These are phyloP conservation scores for Phytophthora brassicae DNA, from an alignment of 352 stramenopile species.

Conservation along the genomic window DNA sequence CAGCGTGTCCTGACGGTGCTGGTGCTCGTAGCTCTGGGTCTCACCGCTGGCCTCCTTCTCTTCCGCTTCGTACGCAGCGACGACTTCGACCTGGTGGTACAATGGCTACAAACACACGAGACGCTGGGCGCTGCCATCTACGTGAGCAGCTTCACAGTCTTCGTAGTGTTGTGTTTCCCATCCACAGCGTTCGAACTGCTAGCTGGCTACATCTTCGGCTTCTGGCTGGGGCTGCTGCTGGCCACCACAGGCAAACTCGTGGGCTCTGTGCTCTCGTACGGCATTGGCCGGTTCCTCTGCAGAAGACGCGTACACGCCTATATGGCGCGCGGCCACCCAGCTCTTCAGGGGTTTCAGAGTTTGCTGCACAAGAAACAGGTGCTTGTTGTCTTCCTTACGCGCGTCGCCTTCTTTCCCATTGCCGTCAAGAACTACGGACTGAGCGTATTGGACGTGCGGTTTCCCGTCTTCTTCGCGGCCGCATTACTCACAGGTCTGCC, in stretches of 20 bases:
- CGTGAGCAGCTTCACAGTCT: slow-evolving; percentile 43
- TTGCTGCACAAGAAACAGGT: slow-evolving; percentile 60
- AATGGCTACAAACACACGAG: slow-evolving; percentile 54
- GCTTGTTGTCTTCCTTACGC: slow-evolving; percentile 80
- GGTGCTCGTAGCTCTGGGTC: slow-evolving; percentile 17
- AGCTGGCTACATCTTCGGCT: slow-evolving; percentile 78
- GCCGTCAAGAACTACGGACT: slow-evolving; percentile 88
- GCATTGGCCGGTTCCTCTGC: slow-evolving; percentile 71
- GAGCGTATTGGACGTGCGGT: slow-evolving; percentile 74
- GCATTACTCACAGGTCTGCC: slow-evolving; percentile 66
- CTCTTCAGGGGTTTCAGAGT: slow-evolving; percentile 70
- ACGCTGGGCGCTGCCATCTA: slow-evolving; percentile 47
- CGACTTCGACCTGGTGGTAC: slow-evolving; percentile 47
- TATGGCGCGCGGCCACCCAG: slow-evolving; percentile 66
- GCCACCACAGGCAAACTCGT: slow-evolving; percentile 66
- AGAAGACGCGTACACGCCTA: slow-evolving; percentile 60
- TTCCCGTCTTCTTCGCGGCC: slow-evolving; percentile 63
- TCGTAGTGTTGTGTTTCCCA: slow-evolving; percentile 68
- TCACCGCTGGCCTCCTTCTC: slow-evolving; percentile 29
- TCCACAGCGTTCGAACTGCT: slow-evolving; percentile 80
- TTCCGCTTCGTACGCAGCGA: slow-evolving; percentile 48
- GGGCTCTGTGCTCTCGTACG: slow-evolving; percentile 68
- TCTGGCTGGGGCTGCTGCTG: slow-evolving; percentile 67
- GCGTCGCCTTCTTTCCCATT: slow-evolving; percentile 82
- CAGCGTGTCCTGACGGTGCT: slow-evolving; percentile 28